Percentiles rank a stretch among this genome's conserved stretches.
phyloP scores from a whole-genome alignment of 495 filamentous ascomycete genomes.

The Tuber melanosporum region DNA sequence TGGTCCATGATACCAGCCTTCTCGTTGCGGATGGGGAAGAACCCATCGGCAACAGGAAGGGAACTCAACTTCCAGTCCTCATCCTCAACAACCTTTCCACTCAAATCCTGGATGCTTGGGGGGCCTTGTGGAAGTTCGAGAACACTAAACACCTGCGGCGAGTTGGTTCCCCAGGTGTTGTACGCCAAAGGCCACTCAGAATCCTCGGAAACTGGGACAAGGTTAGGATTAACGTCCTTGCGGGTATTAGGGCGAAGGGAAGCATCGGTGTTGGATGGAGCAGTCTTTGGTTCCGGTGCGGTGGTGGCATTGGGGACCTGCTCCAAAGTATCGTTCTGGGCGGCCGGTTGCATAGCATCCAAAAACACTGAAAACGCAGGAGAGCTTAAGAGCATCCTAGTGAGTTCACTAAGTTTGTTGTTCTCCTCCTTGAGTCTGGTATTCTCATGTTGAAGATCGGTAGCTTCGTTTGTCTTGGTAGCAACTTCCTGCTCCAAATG shows the following conservation, averaged over 20 bases:
- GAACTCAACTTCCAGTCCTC: slow-evolving; percentile 33
- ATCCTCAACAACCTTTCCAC: slow-evolving; percentile 53
- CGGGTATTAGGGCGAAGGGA: slow-evolving; percentile 41
- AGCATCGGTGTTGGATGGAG: slow-evolving; percentile 15
- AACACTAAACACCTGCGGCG: slow-evolving; percentile 74
- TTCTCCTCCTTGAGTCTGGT: slow-evolving; percentile 35
- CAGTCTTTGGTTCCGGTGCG: slow-evolving; percentile 28
- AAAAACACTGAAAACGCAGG: slow-evolving; percentile 79
- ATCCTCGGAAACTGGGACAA: slow-evolving; percentile 37
- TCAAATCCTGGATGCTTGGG: slow-evolving; percentile 63
- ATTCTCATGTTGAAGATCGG: slow-evolving; percentile 38
- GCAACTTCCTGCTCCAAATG: slow-evolving; percentile 58
- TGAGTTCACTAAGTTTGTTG: slow-evolving; percentile 48
- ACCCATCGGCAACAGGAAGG: slow-evolving; percentile 39
- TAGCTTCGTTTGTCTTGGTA: slow-evolving; percentile 33
- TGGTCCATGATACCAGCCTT: slow-evolving; percentile 25
- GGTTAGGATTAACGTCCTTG: slow-evolving; percentile 61
- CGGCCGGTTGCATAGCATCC: slow-evolving; percentile 52
- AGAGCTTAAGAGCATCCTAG: slow-evolving; percentile 75
- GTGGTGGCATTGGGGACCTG: slow-evolving; percentile 22
- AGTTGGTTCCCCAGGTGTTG: slow-evolving; percentile 50
- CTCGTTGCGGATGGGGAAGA: slow-evolving; percentile 33
- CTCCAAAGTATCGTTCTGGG: slow-evolving; percentile 46
- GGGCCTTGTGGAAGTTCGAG: slow-evolving; percentile 61
- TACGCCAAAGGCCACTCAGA: slow-evolving; percentile 40